phyloP scores from a whole-genome alignment of 345 rosid genomes.

The Rhizophora mangle region DNA sequence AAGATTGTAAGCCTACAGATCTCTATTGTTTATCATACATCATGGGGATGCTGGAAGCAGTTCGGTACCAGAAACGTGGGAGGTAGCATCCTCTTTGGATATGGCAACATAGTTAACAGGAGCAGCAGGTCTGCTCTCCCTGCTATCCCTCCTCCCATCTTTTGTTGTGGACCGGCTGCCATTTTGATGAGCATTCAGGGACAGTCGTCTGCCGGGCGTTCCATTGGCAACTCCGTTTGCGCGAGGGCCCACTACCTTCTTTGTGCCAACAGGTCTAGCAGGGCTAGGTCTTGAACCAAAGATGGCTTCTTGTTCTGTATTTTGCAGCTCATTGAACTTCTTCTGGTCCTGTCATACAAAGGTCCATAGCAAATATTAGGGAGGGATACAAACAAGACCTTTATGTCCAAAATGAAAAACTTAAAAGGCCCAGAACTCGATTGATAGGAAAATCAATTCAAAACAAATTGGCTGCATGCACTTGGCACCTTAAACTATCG shows the following conservation, averaged over 20 bases:
- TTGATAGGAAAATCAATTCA: background rate
- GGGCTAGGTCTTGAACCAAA: slow-evolving; percentile 88
- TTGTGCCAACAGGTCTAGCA: slow-evolving; percentile 57
- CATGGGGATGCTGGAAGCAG: slow-evolving; percentile 66
- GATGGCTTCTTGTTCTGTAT: slow-evolving; percentile 63
- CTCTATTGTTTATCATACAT: slow-evolving; percentile 15
- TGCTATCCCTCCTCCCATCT: slow-evolving; percentile 71
- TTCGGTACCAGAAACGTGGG: slow-evolving; percentile 66
- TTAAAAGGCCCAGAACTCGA: background rate
- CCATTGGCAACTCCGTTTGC: slow-evolving; percentile 75
- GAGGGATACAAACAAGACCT: background rate
- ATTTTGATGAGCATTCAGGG: slow-evolving; percentile 70
- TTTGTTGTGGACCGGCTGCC: slow-evolving; percentile 59
- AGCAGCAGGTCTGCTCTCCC: slow-evolving; percentile 45
- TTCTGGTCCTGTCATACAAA: slow-evolving; percentile 57
- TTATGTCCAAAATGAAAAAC: background rate
- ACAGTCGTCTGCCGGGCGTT: slow-evolving; percentile 68
- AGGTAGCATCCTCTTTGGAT: slow-evolving; percentile 65
- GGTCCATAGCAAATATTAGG: background rate
- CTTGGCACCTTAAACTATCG: background rate
- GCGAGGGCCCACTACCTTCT: slow-evolving; percentile 77
- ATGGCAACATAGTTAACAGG: slow-evolving; percentile 65
- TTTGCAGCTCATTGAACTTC: slow-evolving; percentile 77
- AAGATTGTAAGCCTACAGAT: slow-evolving; percentile 25
- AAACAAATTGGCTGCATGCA: background rate